Percentiles rank a stretch among this genome's conserved stretches.
Conservation (phyloP, 257 asterid species). For the Gynochthodes officinalis region DNA sequence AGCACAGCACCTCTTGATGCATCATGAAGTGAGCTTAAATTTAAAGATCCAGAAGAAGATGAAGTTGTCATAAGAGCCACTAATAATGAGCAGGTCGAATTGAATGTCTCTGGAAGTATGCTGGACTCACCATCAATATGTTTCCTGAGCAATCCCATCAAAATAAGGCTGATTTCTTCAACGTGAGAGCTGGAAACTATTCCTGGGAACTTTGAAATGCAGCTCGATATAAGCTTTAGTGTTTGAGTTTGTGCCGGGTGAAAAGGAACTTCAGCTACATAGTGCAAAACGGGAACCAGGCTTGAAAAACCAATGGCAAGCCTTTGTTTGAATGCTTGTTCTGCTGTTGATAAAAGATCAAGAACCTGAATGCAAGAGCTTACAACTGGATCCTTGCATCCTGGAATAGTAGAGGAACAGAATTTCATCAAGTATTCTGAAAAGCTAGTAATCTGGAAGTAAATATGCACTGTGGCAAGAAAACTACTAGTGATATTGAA, state of each 20-base stretch:
- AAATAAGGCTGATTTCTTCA: conserved; percentile 58
- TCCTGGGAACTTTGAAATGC: conserved; percentile 70
- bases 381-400: conserved; percentile 66
- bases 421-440: neutral
- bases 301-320: conserved; percentile 84
- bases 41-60: conserved; percentile 55
- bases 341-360: conserved; percentile 68
- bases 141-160: conserved; percentile 69
- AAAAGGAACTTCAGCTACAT: conserved; percentile 79
- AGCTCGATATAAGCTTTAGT: conserved; percentile 62
- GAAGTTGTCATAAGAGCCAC: conserved; percentile 72
- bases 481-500: conserved; percentile 3
- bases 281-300: conserved; percentile 62
- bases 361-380: conserved; percentile 84
- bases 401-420: conserved; percentile 34
- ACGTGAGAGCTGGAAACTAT: conserved; percentile 51
- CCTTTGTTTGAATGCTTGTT: conserved; percentile 63
- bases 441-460: conserved; percentile 1
- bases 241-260: conserved; percentile 68
- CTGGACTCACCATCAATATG: conserved; percentile 56
- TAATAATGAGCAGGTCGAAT: conserved; percentile 63
- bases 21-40: conserved; percentile 49
- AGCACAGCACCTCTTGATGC: conserved; percentile 52
- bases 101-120: conserved; percentile 81
- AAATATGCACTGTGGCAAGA: neutral